These are phyloP conservation scores for Triticum dicoccoides DNA, from an alignment of 176 grass and related monocot genomes.

Conservation along the genomic window DNA sequence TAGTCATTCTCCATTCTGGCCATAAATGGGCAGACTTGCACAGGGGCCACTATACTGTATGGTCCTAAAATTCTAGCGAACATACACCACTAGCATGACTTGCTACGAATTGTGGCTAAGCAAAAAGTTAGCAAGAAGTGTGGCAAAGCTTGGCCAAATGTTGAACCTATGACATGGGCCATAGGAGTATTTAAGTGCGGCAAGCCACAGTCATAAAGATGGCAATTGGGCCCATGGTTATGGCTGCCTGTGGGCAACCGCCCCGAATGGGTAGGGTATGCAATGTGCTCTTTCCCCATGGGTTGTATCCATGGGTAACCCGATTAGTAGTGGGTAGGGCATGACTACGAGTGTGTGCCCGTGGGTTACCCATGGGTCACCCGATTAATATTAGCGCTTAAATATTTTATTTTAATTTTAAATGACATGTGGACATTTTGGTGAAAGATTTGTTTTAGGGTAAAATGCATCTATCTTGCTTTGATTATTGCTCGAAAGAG, in stretches of 20 bases:
- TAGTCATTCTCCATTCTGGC: background rate
- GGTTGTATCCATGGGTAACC: background rate
- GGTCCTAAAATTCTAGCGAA: background rate
- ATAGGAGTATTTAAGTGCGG: background rate
- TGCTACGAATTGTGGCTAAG: background rate
- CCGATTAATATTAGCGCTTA: background rate
- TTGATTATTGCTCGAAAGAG: background rate
- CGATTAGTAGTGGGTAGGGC: background rate
- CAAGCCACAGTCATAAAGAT: background rate
- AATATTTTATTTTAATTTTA: background rate
- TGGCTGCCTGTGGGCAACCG: background rate
- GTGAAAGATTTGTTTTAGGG: background rate
- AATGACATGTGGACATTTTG: background rate
- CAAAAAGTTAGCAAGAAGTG: background rate
- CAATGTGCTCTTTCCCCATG: background rate
- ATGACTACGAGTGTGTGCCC: background rate
- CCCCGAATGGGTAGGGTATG: background rate
- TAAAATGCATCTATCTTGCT: background rate
- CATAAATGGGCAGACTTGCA: background rate
- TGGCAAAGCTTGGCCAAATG: background rate
- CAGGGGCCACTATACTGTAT: background rate
- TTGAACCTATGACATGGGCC: background rate
- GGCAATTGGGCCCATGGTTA: background rate
- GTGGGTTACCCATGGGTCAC: background rate
- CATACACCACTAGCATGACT: background rate